phyloP scores from a whole-genome alignment of 2,329 filamentous ascomycete genomes.

The Colletotrichum cereale region DNA sequence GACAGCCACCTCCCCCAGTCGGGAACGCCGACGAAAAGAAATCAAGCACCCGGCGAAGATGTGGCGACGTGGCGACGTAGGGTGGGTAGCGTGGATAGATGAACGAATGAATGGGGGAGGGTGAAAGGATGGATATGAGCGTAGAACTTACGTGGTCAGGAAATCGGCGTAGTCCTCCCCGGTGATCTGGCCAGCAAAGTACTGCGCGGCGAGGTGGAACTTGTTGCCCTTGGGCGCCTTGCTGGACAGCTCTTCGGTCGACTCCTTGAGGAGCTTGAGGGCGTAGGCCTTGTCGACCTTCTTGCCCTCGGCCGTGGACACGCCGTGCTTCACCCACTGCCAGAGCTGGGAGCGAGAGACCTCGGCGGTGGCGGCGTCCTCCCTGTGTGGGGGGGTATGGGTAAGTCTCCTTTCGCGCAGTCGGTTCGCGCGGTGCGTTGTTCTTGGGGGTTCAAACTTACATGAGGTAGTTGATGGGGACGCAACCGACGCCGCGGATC shows the following conservation, averaged over 20 bases:
- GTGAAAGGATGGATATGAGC: background rate
- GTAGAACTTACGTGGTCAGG: slow-evolving; percentile 77
- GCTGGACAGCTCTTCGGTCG: slow-evolving; percentile 78
- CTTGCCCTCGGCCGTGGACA: slow-evolving; percentile 88
- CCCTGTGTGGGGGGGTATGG: slow-evolving; percentile 57
- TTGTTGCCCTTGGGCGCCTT: slow-evolving; percentile 91
- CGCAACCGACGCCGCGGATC: slow-evolving; percentile 93
- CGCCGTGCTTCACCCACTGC: slow-evolving; percentile 88
- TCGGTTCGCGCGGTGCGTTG: slow-evolving; percentile 38
- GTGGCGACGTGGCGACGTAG: background rate
- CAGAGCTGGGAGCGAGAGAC: slow-evolving; percentile 94
- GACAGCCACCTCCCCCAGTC: slow-evolving; percentile 26
- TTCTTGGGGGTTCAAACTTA: slow-evolving; percentile 50
- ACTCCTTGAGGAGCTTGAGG: slow-evolving; percentile 87
- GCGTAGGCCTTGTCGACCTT: slow-evolving; percentile 93
- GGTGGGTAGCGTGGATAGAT: background rate
- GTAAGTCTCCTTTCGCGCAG: slow-evolving; percentile 34
- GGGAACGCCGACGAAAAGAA: slow-evolving; percentile 5
- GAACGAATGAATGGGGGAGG: background rate
- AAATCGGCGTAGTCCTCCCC: slow-evolving; percentile 99
- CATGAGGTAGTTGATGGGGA: slow-evolving; percentile 98
- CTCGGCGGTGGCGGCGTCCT: slow-evolving; percentile 97
- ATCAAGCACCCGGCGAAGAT: background rate
- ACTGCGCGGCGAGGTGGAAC: slow-evolving; percentile 89
- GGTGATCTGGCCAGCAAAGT: slow-evolving; percentile 92